Percentiles rank a stretch among this genome's conserved stretches.
phyloP scores from a whole-genome alignment of 495 filamentous ascomycete species.

The Cenococcum geophilum region DNA sequence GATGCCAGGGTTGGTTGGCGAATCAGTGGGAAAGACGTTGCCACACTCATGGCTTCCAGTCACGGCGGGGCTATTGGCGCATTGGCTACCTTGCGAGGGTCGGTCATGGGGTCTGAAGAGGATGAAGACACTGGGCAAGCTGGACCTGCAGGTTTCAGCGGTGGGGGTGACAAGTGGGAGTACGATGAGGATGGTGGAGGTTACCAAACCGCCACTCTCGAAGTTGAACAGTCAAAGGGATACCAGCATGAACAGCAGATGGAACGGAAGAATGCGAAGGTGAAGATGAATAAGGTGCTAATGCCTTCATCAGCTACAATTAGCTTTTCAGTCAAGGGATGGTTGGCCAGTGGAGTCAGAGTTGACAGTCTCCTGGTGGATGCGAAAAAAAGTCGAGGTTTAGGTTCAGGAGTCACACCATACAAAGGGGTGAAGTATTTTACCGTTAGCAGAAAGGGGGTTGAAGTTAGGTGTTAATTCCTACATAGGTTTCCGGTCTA shows the following conservation, averaged over 20 bases:
- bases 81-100: constrained; percentile 71
- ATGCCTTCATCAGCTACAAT: constrained; percentile 88
- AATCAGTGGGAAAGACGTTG: constrained; percentile 63
- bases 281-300: constrained; percentile 66
- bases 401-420: constrained; percentile 83
- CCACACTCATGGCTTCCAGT: constrained; percentile 35
- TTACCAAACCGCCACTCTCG: constrained; percentile 29
- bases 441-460: constrained; percentile 76
- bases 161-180: constrained; percentile 30
- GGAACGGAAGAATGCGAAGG: constrained; percentile 44
- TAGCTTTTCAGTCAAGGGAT: constrained; percentile 87
- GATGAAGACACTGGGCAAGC: constrained; percentile 45
- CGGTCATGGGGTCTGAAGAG: constrained; percentile 63
- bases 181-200: constrained; percentile 41
- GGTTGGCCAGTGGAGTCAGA: constrained; percentile 88
- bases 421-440: constrained; percentile 99
- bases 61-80: constrained; percentile 48
- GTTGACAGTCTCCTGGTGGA: constrained; percentile 87
- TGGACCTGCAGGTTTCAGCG: constrained; percentile 12
- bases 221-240: constrained; percentile 37
- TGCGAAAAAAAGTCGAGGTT: constrained; percentile 72
- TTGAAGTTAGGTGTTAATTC: constrained; percentile 59
- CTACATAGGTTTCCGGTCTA: neutral
- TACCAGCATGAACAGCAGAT: constrained; percentile 10
- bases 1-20: constrained; percentile 75